Base-by-base conservation (phyloP, 148 eudicot species). In the Fagopyrum homotropicum region DNA sequence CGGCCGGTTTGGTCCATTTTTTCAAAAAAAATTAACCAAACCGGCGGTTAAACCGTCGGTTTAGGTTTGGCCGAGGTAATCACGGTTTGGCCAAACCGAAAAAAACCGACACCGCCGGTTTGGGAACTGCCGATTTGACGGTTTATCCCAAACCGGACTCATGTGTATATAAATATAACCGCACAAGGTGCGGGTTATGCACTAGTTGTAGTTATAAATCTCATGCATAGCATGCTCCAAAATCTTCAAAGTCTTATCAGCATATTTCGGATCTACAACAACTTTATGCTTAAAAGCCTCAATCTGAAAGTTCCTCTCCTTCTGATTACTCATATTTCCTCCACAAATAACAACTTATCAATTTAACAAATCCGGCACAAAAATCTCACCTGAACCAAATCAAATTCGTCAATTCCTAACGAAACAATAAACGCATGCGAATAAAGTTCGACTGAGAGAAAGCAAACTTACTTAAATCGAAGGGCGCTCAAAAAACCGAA, bases 201-300 rank as follows among this genome's bases (percentile, higher is more conserved):
- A n/a, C n/a, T n/a, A n/a, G n/a, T 91, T 91, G 57, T 88, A 89
- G 80, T 89, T 91, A 74, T 91, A 89, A 81, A 91, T 91, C 84
- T 91, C 90, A 57, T 84, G 84, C 75, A 89, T 91, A 26, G 97
- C 97, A 77, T 91, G 90, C 68, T 91, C 97, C 50, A 91, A 63
- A 14, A 89, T 79, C 84, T 82, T 91, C 97, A 93, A 91, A 1
- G 91, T 91, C 83, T 86, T 91, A 1, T 91, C 97, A 6, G 91
- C 90, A 69, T 89, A 91, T 76, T 91, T 89, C 3, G 97, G 91
- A 86, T 91, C 97, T 64, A 91, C 91, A 54, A 91, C 91, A 45
- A 91, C 97, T 70, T 75, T 81, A 77, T 91, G 91, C 81, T 88
- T 88, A 77, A 89, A 91, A 77, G 93, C 91, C 81, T 91, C 97